Percentiles rank a stretch among this genome's conserved stretches.
phyloP scores from a whole-genome alignment of 768 basidiomycete genomes.

The Boletus sp. region DNA sequence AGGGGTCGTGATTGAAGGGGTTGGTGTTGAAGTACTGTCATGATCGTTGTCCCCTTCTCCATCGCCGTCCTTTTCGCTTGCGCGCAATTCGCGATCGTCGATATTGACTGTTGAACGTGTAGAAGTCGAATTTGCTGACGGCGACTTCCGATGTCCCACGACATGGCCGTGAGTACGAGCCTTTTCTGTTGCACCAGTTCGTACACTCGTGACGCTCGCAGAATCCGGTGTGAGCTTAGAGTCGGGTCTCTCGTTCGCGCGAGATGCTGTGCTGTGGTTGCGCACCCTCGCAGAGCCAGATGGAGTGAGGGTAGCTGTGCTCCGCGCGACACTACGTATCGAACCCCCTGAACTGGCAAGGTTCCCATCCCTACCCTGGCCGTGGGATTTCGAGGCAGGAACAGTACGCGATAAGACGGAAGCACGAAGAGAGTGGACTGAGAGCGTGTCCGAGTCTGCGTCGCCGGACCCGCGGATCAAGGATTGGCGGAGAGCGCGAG shows the following conservation, averaged over 20 bases:
- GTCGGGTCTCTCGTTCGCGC: constrained; percentile 52
- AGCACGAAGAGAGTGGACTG: constrained; percentile 48
- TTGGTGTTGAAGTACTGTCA: constrained; percentile 18
- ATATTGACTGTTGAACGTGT: not conserved
- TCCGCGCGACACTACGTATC: constrained; percentile 46
- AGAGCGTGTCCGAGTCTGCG: constrained; percentile 39
- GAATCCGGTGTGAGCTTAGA: constrained; percentile 66
- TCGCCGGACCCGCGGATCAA: constrained; percentile 28
- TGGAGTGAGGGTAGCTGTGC: constrained; percentile 30
- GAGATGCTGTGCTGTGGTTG: constrained; percentile 27
- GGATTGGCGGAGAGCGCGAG: constrained; percentile 28
- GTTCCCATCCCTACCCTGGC: constrained; percentile 23
- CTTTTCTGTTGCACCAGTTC: constrained; percentile 27
- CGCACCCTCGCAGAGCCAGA: constrained; percentile 18
- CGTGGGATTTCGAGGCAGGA: constrained; percentile 23
- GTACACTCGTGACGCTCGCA: constrained; percentile 25
- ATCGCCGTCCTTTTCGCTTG: constrained; percentile 2
- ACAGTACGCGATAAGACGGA: constrained; percentile 38
- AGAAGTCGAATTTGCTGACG: constrained; percentile 16
- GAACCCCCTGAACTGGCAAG: constrained; percentile 36
- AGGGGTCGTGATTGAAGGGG: constrained; percentile 3
- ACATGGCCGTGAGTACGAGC: constrained; percentile 15
- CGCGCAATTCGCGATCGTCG: not conserved
- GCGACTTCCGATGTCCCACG: constrained; percentile 21
- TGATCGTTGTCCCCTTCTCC: constrained; percentile 9